These are phyloP conservation scores for Extremus antarcticus DNA, from an alignment of 495 filamentous ascomycete genomes.

Conservation along the genomic window DNA sequence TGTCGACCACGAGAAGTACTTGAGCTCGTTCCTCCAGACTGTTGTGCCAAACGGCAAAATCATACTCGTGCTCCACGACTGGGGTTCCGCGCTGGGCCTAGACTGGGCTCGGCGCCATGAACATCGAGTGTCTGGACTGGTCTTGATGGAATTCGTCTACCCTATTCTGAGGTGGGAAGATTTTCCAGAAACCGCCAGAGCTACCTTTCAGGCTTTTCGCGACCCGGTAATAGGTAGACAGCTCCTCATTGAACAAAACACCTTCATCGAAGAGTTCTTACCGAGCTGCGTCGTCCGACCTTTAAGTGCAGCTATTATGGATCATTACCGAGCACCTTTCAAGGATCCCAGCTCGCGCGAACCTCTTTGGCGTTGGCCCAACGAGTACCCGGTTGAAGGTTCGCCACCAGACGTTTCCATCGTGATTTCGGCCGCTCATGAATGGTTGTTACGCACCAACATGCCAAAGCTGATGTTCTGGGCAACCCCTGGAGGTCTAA, in stretches of 20 bases:
- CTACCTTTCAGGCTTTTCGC: not conserved
- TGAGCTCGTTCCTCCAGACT: not conserved
- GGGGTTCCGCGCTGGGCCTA: constrained; percentile 1
- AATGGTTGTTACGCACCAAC: not conserved
- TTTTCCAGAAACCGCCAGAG: not conserved
- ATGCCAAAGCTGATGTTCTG: not conserved
- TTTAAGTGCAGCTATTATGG: not conserved
- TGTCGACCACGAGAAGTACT: not conserved
- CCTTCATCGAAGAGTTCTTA: not conserved
- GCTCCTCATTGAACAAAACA: not conserved
- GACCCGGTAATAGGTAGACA: not conserved
- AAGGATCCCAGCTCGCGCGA: not conserved
- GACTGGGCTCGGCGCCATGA: constrained; percentile 1
- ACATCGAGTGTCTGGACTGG: not conserved
- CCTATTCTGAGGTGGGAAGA: not conserved
- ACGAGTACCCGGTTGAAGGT: not conserved
- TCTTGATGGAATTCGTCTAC: constrained; percentile 1
- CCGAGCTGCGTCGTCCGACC: not conserved
- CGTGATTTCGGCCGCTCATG: not conserved
- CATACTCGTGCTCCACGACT: constrained; percentile 1
- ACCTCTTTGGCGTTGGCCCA: not conserved
- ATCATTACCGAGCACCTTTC: not conserved
- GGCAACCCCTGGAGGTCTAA: not conserved
- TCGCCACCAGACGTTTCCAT: not conserved
- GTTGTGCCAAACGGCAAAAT: not conserved